phyloP scores from a whole-genome alignment of 179 eudicot species.

The Nepenthes alata region DNA sequence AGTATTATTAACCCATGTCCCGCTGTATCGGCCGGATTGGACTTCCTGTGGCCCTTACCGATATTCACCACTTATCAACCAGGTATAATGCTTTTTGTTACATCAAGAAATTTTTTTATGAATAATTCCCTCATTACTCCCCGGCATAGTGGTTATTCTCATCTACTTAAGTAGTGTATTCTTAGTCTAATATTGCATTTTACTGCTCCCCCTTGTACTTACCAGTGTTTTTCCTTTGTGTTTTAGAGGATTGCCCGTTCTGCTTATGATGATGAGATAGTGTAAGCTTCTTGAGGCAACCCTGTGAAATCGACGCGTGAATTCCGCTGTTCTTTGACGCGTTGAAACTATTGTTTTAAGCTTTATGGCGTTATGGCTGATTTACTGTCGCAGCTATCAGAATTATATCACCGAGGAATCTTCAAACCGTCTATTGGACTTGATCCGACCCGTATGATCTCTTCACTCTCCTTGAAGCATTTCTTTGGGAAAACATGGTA shows the following conservation, averaged over 20 bases:
- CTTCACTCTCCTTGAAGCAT: conserved; percentile 4
- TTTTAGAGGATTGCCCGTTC: conserved; percentile 61
- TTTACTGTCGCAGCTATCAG: conserved; percentile 62
- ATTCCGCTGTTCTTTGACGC: not conserved
- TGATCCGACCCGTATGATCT: conserved; percentile 59
- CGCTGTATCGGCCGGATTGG: conserved; percentile 68
- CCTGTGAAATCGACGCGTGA: not conserved
- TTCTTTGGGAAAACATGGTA: not conserved
- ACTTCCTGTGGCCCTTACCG: conserved; percentile 86
- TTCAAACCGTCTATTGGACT: conserved; percentile 43
- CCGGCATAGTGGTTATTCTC: conserved; percentile 1
- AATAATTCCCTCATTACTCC: conserved; percentile 1
- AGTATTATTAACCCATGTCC: conserved; percentile 83
- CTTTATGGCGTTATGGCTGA: conserved; percentile 12
- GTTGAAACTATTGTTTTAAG: not conserved
- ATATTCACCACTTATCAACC: conserved; percentile 66
- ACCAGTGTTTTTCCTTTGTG: conserved; percentile 23
- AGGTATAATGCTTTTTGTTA: conserved; percentile 29
- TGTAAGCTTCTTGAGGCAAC: conserved; percentile 30
- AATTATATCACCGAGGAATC: conserved; percentile 63
- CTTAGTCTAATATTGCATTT: not conserved
- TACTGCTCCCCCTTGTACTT: conserved; percentile 18
- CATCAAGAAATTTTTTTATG: not conserved
- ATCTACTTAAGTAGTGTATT: not conserved
- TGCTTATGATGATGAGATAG: conserved; percentile 36